Evolutionary conservation across 2,329 filamentous ascomycete species (phyloP), one percentile per base, ranked within the genome.

Genomic region (Emergomyces pasteurianus): DNA sequence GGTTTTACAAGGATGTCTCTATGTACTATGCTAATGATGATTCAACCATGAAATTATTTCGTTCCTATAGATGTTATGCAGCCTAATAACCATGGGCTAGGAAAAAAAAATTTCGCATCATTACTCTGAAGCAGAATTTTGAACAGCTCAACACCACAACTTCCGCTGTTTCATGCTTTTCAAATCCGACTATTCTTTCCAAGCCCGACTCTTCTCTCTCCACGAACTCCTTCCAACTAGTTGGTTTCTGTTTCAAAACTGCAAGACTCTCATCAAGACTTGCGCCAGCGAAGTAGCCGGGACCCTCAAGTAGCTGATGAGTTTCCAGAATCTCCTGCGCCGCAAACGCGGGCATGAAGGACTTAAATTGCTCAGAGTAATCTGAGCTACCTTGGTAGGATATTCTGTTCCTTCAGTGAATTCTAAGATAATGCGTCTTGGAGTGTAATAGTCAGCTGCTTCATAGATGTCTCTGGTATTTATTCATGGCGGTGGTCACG

Each of bases 241-340:
- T 70, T 9, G 67, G 68, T 53, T 67, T 68, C 23, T 62, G 58
- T 56, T 69, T 68, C 21, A 72, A 49, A 55, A 71, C 59, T 31
- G 65, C 63, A 26, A 66, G 63, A 28, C 65, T 71, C 6, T 67
- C 64, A 10, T 65, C 64, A 23, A 72, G 61, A 36, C 63, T 60
- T 26, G 65, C 78, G 10, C 79, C 79, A 5, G 75, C 77, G 66
- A 77, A 84, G 64, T 84, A 84, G 0, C 81, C 81, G 36, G 75
- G 79, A 26, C 79, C 75, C 59, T 78, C 73, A 61, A 84, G 69
- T 53, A 84, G 72, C 47, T 77, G 70, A 69, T 82, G 78, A 62
- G 82, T 84, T 69, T 84, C 78, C 40, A 79, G 70, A 67, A 83
- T 61, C 68, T 84, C 82, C 61, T 80, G 53, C 65, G 74, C 67